Base-by-base conservation (phyloP, 2,329 filamentous ascomycete species). In the Colletotrichum simmondsii region DNA sequence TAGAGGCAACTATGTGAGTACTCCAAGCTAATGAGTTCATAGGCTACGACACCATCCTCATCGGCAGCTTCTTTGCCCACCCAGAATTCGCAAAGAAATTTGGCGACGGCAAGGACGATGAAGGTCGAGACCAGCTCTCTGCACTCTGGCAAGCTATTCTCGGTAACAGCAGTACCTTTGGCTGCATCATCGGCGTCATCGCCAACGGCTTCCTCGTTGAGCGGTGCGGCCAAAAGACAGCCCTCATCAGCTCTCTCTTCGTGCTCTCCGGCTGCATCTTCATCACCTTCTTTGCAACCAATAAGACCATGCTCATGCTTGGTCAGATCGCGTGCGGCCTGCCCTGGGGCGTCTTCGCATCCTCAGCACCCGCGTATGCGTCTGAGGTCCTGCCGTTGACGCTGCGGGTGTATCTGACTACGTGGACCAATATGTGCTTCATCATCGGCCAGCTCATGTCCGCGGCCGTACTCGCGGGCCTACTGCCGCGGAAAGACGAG, bases 301-400 rank as follows among this genome's bases (percentile, higher is more conserved):
- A 76, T 32, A 76, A 81, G 2, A 56, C 66, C 14, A 75, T 82
- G 19, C 79, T 85, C 2, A 74, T 83, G 24, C 76, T 78, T 1
- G 80, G 81, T n/a, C 82, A 85, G 56, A 76, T 79, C 35, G 69
- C 82, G 1, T 81, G 80, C 35, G 84, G 84, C 26, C 75, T 80
- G 0, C 77, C 79, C 57, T 81, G 85, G 82, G 83, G 83, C 7
- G 79, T 83, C 5, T 84, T 88, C 71, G 82, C 83, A 5, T 87
- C 85, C 0, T 79, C 87, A 1, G 82, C 82, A 0, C 83, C 85
- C 0, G 83, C 86, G 0, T 89, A 89, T 70, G 87, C 87, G 0
- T 85, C 85, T 0, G 86, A 87, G 67, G 78, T 82, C 3, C 74
- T 80, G 6, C 82, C 86, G 5, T 77, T 80, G 72, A 75, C 80